phyloP scores from a whole-genome alignment of 1,284 basidiomycete species.

The Leccinum griseonigrum region DNA sequence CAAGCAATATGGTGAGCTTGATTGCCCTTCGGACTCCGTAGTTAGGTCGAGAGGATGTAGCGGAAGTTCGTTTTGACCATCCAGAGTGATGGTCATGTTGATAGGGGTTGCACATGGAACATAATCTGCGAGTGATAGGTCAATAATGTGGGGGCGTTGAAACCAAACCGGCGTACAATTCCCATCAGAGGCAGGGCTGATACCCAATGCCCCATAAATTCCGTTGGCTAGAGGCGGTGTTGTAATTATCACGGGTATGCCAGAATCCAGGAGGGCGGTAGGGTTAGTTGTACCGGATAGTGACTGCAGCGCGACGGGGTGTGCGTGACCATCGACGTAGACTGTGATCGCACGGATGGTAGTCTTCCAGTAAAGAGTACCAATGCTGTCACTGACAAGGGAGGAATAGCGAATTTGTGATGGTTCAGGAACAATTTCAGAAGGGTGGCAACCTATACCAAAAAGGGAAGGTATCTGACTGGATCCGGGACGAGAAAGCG shows the following conservation, averaged over 20 bases:
- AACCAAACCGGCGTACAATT: constrained; percentile 47
- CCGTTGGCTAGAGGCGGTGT: constrained; percentile 61
- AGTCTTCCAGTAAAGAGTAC: constrained; percentile 60
- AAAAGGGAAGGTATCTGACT: constrained; percentile 52
- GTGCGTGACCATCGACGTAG: constrained; percentile 47
- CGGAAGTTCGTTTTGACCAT: constrained; percentile 51
- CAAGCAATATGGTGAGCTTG: constrained; percentile 49
- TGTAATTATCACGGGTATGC: constrained; percentile 62
- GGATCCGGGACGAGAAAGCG: constrained; percentile 64
- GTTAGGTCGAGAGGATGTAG: constrained; percentile 73
- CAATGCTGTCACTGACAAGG: constrained; percentile 39
- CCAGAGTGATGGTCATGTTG: constrained; percentile 65
- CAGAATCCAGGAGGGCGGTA: constrained; percentile 66
- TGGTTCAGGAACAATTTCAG: constrained; percentile 47
- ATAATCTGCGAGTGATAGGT: constrained; percentile 49
- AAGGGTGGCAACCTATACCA: constrained; percentile 66
- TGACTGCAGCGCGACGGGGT: constrained; percentile 39
- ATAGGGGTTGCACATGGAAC: constrained; percentile 66
- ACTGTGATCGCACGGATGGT: constrained; percentile 55
- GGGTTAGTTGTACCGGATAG: constrained; percentile 40
- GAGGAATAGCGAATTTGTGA: constrained; percentile 50
- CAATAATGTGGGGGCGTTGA: background rate
- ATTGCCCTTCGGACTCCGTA: constrained; percentile 36
- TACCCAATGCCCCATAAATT: constrained; percentile 73
- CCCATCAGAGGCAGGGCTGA: constrained; percentile 57